These are phyloP conservation scores for Cucurbitaria berberidis DNA, from an alignment of 2,329 filamentous ascomycete species.

Conservation along the genomic window DNA sequence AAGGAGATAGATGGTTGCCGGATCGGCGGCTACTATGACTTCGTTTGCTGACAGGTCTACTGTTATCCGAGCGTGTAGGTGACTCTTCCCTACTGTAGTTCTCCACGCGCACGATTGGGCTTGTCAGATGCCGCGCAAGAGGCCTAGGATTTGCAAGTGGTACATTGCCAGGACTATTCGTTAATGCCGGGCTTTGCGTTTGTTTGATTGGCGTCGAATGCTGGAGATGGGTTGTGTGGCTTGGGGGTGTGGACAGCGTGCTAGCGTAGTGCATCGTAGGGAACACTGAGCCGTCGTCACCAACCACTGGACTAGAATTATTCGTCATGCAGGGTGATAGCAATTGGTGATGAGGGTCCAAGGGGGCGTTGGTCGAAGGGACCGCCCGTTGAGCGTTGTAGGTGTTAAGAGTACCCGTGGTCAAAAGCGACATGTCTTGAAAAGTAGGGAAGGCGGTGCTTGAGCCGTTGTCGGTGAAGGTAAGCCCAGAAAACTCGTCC, in stretches of 20 bases:
- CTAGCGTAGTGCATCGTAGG: constrained; percentile 26
- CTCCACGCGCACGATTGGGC: constrained; percentile 49
- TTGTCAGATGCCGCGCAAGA: constrained; percentile 41
- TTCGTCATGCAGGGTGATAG: constrained; percentile 46
- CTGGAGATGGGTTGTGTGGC: constrained; percentile 19
- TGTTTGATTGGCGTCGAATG: constrained; percentile 43
- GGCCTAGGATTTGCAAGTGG: constrained; percentile 36
- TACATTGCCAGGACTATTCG: constrained; percentile 43
- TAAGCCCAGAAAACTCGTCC: constrained; percentile 37
- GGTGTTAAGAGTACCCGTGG: constrained; percentile 33
- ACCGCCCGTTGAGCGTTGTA: constrained; percentile 39
- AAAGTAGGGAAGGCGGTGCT: constrained; percentile 30
- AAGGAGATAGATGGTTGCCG: constrained; percentile 48
- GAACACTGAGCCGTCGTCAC: constrained; percentile 33
- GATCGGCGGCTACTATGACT: constrained; percentile 45
- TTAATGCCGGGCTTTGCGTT: constrained; percentile 48
- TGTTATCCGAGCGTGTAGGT: constrained; percentile 42
- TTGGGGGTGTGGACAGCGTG: constrained; percentile 39
- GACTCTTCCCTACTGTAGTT: constrained; percentile 46
- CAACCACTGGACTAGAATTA: constrained; percentile 45
- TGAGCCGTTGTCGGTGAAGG: constrained; percentile 34
- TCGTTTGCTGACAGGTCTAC: constrained; percentile 42
- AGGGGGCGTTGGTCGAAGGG: constrained; percentile 25
- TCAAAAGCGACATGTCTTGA: constrained; percentile 39
- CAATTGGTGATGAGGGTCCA: constrained; percentile 40